Conservation (phyloP, 371 early-diverging fungal genomes). For the Coemansia linderi region DNA sequence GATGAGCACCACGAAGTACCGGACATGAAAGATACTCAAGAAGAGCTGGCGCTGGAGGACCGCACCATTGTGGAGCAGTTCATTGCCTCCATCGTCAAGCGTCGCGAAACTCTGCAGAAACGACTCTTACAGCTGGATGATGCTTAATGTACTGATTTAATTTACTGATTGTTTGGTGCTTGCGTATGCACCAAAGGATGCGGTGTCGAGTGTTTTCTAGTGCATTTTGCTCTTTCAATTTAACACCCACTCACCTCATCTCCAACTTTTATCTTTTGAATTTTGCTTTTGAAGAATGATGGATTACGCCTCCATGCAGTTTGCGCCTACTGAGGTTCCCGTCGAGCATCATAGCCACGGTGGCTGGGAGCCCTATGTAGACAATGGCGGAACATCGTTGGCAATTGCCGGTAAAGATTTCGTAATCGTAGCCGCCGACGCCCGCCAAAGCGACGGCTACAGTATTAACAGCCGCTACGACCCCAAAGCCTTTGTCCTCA, state of each 20-base stretch:
- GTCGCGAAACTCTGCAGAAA: constrained; percentile 45
- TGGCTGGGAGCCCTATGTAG: constrained; percentile 78
- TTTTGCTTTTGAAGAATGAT: background rate
- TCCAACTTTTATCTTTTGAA: background rate
- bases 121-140: constrained; percentile 33
- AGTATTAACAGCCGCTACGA: constrained; percentile 92
- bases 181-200: background rate
- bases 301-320: constrained; percentile 18
- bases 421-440: constrained; percentile 95
- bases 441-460: constrained; percentile 96
- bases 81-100: constrained; percentile 53
- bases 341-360: constrained; percentile 47
- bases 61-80: constrained; percentile 54
- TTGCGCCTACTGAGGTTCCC: constrained; percentile 21
- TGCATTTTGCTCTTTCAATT: background rate
- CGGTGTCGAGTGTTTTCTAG: too few relatives aligned
- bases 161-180: background rate
- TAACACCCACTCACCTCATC: background rate
- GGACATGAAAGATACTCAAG: constrained; percentile 11
- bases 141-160: background rate
- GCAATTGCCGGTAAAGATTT: constrained; percentile 96
- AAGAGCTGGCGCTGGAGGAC: constrained; percentile 45
- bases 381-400: constrained; percentile 80
- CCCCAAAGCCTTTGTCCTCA: constrained; percentile 90
- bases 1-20: background rate